Evolutionary conservation across 2,329 filamentous ascomycete genomes (phyloP), one percentile per base, ranked within the genome.

Genomic region (Incumbomyces delicatus): DNA sequence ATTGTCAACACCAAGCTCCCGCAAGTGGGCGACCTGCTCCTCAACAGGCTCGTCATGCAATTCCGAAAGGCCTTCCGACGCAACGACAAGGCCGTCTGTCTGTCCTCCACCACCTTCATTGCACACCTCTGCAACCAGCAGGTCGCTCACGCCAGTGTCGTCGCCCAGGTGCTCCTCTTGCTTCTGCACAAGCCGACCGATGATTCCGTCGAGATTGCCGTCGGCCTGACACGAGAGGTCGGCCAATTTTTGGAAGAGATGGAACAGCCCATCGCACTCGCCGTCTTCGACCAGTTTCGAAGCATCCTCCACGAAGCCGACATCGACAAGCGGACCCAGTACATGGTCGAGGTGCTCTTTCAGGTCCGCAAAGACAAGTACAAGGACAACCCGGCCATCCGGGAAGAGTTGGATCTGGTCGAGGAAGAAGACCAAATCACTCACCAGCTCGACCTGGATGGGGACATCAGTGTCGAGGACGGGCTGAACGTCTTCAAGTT

Each of bases 401-500:
- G 82, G 64, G 89, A 95, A 61, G 92, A 98, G 63, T 71, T 98
- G 48, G 92, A 98, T 66, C 66, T 98, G 38, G 87, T 98, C 7
- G 90, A 96, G 66, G 92, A 98, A 66, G 90, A 96, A 64, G 92
- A 98, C 61, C 92, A 96, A 63, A 94, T 96, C 58, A 96, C 92
- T 1, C 92, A 98, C 67, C 77, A 80, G 47, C 74, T 87, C 41
- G 82, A 84, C 41, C 68, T 98, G 27, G 86, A 95, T 54, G 88
- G 88, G 53, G 33, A 88, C 32, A 75, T 95, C 45, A 84, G 92
- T 41, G 81, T 87, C 0, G 82, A 95, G 63, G 89, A 96, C 58
- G 78, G 80, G 0, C 73, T 96, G 44, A 98, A 98, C 60, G 83
- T 98, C 50, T 98, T 98, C 77, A 96, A 95, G 61, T 88, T 82